phyloP scores from a whole-genome alignment of 148 eudicot genomes.

The Hydrangea macrophylla region DNA sequence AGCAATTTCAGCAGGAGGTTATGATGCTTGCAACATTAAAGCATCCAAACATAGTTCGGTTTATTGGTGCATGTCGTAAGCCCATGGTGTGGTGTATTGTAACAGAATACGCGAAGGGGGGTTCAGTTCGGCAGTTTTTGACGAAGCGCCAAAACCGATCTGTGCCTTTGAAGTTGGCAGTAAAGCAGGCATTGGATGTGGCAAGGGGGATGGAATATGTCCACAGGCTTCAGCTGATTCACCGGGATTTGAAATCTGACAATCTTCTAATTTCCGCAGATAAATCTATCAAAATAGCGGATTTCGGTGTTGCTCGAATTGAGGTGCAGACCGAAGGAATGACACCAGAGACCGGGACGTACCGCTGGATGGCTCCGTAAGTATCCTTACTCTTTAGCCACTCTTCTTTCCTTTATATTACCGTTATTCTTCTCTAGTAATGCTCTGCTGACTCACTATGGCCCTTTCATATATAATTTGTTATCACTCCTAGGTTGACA shows the following conservation, averaged over 20 bases:
- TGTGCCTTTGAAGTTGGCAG: conserved; percentile 87
- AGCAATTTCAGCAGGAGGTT: conserved; percentile 97
- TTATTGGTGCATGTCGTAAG: conserved; percentile 92
- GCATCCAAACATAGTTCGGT: conserved; percentile 93
- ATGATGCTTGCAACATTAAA: conserved; percentile 92
- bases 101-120: conserved; percentile 97
- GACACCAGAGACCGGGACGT: conserved; percentile 99
- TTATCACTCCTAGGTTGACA: neutral
- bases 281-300: conserved; percentile 93
- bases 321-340: conserved; percentile 99
- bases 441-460: neutral
- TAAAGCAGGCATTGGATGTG: conserved; percentile 97
- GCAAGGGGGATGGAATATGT: conserved; percentile 99
- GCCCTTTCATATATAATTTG: neutral
- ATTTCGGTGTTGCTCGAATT: conserved; percentile 97
- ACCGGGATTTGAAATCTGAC: conserved; percentile 89
- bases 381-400: conserved; percentile 20
- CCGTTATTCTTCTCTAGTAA: neutral
- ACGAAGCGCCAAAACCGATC: conserved; percentile 76
- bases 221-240: conserved; percentile 78
- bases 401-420: neutral
- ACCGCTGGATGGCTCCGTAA: conserved; percentile 99
- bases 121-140: conserved; percentile 90
- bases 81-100: conserved; percentile 99
- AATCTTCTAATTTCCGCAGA: conserved; percentile 87